These are phyloP conservation scores for Xylariales sp. DNA, from an alignment of 2,329 filamentous ascomycete species.

Conservation along the genomic window DNA sequence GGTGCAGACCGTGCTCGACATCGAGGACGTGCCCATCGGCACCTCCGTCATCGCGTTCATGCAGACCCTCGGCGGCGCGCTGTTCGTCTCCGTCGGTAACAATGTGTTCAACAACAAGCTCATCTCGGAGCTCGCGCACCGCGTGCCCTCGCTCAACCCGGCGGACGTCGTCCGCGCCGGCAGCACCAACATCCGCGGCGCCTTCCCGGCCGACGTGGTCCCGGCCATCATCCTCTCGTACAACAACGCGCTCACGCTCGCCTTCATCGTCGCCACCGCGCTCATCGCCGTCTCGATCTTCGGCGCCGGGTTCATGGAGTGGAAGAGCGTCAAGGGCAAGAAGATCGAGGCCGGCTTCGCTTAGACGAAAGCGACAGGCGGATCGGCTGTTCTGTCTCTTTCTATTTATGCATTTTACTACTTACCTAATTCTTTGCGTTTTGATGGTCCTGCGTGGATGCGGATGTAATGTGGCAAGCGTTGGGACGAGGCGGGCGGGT, in stretches of 20 bases:
- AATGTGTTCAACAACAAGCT: conserved; percentile 64
- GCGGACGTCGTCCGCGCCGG: conserved; percentile 50
- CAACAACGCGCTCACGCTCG: conserved; percentile 56
- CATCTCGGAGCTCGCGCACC: conserved; percentile 51
- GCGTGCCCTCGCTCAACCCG: conserved; percentile 53
- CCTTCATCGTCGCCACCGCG: conserved; percentile 58
- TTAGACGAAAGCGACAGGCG: conserved; percentile 5
- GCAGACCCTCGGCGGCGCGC: conserved; percentile 57
- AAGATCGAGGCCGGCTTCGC: conserved; percentile 51
- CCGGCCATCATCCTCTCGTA: conserved; percentile 56
- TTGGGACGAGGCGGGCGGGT: neutral
- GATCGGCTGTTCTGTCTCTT: neutral
- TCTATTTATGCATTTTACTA: neutral
- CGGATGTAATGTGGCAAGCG: no score
- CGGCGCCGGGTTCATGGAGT: conserved; percentile 60
- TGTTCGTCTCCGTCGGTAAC: conserved; percentile 65
- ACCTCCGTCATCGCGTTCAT: conserved; percentile 54
- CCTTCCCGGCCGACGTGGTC: conserved; percentile 48
- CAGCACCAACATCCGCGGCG: conserved; percentile 53
- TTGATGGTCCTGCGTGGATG: neutral
- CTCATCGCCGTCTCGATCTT: conserved; percentile 58
- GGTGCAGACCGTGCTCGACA: conserved; percentile 53
- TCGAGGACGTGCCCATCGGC: conserved; percentile 47
- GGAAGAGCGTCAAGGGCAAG: conserved; percentile 68
- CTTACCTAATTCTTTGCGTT: conserved; percentile 9